phyloP scores from a whole-genome alignment of 805 yeast species.

The Blastobotrys attinorum region DNA sequence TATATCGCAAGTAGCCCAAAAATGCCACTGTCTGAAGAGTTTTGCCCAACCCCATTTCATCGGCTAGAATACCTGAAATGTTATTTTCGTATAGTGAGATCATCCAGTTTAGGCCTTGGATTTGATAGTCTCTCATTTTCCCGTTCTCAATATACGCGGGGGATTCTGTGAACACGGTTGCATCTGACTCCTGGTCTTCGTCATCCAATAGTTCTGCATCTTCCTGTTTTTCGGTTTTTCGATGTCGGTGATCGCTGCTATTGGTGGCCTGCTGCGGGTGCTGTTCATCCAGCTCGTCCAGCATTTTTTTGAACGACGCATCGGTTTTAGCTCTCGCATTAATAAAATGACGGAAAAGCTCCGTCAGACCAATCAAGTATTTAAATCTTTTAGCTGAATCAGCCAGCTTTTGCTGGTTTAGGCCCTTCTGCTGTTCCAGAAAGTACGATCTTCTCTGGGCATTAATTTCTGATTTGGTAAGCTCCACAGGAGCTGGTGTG shows the following conservation, averaged over 20 bases:
- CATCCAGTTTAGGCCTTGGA: constrained; percentile 94
- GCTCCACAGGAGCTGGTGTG: constrained; percentile 17
- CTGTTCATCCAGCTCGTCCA: constrained; percentile 25
- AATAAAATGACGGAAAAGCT: constrained; percentile 80
- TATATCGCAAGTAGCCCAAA: constrained; percentile 76
- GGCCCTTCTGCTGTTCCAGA: constrained; percentile 22
- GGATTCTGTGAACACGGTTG: constrained; percentile 75
- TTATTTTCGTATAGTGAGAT: constrained; percentile 80
- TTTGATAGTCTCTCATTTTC: constrained; percentile 77
- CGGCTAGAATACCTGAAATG: constrained; percentile 89
- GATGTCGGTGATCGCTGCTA: constrained; percentile 41
- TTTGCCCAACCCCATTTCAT: constrained; percentile 97
- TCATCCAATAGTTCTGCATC: constrained; percentile 85
- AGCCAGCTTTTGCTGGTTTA: constrained; percentile 28
- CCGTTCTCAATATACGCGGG: constrained; percentile 69
- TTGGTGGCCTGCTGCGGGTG: constrained; percentile 14
- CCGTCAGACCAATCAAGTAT: constrained; percentile 74
- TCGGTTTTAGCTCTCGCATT: constrained; percentile 76
- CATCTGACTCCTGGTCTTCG: constrained; percentile 58
- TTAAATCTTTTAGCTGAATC: constrained; percentile 75
- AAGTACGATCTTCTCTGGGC: constrained; percentile 23
- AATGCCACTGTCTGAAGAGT: constrained; percentile 92
- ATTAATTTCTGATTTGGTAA: constrained; percentile 19
- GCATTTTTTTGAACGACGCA: constrained; percentile 41
- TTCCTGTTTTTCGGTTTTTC: constrained; percentile 93